Evolutionary conservation across 163 green algal genomes (phyloP), one percentile per base, ranked within the genome.

Genomic region (Volvox carteri): DNA sequence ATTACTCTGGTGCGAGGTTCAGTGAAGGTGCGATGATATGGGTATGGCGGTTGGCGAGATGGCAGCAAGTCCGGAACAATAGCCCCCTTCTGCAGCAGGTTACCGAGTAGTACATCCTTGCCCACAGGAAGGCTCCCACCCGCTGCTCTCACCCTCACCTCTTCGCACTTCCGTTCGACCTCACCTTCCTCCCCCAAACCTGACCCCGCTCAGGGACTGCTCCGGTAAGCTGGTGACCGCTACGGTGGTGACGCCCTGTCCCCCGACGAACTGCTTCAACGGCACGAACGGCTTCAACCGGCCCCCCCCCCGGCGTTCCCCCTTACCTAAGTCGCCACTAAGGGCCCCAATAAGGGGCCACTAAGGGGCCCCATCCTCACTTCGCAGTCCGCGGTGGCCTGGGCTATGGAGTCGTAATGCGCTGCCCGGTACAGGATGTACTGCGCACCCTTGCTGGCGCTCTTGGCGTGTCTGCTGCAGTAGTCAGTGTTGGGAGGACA

Each of bases 401-500:
- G 90, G 1, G 75, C 50, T 2, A 92, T 60, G 11, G 78, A 76
- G n/a, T 91, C 90, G 73, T 90, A 85, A 33, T 91, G 74, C n/a
- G 92, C 80, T 3, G 90, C 80, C 2, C 90, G 68, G 80, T 94
- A 93, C 30, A 97, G 85, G 18, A 97, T 79, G 87, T 93, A 95
- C 87, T 95, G 92, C 21, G 92, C 92, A 0, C 92, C 92, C 42
- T 94, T 94, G 76, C 67, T 88, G 46, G 90, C 56, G 79, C 88
- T 90, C 77, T 92, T 84, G 73, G 88, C 80, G 62, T 93, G 78
- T 75, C 86, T 92, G 90, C 79, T 86, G 79, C 60, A 16, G 50
- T n/a, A n/a, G n/a, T n/a, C n/a, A n/a, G n/a, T n/a, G n/a, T n/a
- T n/a, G n/a, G n/a, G n/a, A n/a, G n/a, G n/a, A n/a, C n/a, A n/a